Evolutionary conservation across 148 eudicot species (phyloP).

Genomic region (Cornus florida): DNA sequence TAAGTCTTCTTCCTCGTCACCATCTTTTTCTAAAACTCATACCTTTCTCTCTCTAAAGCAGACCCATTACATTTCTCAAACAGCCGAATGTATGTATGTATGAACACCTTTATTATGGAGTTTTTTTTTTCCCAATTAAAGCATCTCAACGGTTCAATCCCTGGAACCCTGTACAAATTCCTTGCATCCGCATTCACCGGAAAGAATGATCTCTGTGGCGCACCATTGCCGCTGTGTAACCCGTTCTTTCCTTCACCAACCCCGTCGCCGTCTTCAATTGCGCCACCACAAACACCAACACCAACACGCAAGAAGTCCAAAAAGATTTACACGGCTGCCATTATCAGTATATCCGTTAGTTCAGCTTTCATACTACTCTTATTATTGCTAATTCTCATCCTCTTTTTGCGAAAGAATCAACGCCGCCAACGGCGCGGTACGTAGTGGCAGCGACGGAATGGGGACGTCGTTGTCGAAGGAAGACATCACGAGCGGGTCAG

Average conservation of each 20-base stretch:
- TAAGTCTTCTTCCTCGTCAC: no score
- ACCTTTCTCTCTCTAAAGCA: no score
- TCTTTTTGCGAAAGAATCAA: slow-evolving; percentile 25
- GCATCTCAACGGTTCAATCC: slow-evolving; percentile 66
- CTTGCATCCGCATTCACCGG: slow-evolving; percentile 57
- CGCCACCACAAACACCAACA: background rate
- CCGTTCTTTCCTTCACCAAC: slow-evolving; percentile 65
- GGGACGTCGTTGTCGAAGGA: slow-evolving; percentile 79
- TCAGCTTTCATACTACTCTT: slow-evolving; percentile 25
- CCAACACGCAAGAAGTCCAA: slow-evolving; percentile 10
- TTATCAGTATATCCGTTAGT: slow-evolving; percentile 53
- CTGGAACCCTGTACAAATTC: slow-evolving; percentile 40
- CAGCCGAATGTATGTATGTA: no score
- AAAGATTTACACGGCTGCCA: slow-evolving; percentile 60
- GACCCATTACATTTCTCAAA: no score
- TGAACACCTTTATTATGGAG: no score
- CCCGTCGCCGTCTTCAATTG: slow-evolving; percentile 22
- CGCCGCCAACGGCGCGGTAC: slow-evolving; percentile 12
- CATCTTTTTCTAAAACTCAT: no score
- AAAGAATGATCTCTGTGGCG: slow-evolving; percentile 62
- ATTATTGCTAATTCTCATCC: slow-evolving; percentile 30
- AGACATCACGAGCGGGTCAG: slow-evolving; percentile 59
- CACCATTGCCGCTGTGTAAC: slow-evolving; percentile 57
- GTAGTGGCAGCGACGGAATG: slow-evolving; percentile 32
- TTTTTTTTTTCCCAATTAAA: no score